These are phyloP conservation scores for Botrytis tulipae DNA, from an alignment of 2,329 filamentous ascomycete species.

Conservation along the genomic window DNA sequence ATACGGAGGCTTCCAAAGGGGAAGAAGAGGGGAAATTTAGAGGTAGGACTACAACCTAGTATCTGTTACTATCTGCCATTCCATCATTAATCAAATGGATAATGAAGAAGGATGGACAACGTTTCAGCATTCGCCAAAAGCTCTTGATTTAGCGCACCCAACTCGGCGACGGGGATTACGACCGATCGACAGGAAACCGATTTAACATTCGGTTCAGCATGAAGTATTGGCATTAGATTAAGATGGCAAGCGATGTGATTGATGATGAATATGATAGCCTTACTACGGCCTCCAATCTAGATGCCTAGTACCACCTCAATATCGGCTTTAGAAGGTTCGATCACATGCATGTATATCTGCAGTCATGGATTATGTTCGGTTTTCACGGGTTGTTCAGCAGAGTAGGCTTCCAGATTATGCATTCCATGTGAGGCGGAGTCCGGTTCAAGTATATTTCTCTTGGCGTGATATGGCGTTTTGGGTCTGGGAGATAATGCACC, in stretches of 20 bases:
- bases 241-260: background rate
- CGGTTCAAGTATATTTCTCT: background rate
- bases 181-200: background rate
- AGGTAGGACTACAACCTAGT: background rate
- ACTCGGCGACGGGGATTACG: background rate
- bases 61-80: background rate
- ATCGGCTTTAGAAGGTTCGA: background rate
- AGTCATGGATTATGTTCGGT: background rate
- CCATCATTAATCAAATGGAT: background rate
- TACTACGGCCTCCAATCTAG: background rate
- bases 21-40: background rate
- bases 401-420: background rate
- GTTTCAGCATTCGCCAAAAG: background rate
- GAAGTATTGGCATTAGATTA: background rate
- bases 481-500: background rate
- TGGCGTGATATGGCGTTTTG: background rate
- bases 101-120: background rate
- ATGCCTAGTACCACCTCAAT: background rate
- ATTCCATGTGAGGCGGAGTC: background rate
- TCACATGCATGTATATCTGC: background rate
- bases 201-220: background rate
- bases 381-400: background rate
- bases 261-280: conserved; percentile 1
- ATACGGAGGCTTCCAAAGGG: background rate
- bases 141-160: background rate